These are phyloP conservation scores for Xerocomus spinulosus DNA, from an alignment of 768 basidiomycete genomes.

Conservation along the genomic window DNA sequence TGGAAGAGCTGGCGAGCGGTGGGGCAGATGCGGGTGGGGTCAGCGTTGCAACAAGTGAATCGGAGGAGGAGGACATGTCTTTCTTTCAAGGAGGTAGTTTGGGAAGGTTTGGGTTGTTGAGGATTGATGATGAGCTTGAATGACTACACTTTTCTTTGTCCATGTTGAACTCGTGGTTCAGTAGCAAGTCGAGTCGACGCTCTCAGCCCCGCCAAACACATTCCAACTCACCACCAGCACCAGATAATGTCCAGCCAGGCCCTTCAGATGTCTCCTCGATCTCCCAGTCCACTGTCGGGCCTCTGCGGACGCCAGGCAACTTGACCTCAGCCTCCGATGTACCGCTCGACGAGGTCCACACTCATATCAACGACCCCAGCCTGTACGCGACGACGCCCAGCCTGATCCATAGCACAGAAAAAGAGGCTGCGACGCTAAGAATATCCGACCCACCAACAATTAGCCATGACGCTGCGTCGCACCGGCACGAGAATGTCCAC, in stretches of 20 bases:
- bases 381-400: conserved; percentile 17
- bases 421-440: conserved; percentile 5
- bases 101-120: conserved; percentile 31
- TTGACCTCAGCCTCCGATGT: conserved; percentile 17
- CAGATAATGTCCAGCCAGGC: not conserved
- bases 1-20: too few relatives aligned
- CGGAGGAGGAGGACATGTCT: conserved; percentile 14
- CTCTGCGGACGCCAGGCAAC: conserved; percentile 5
- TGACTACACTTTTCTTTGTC: conserved; percentile 4
- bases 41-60: conserved; percentile 10
- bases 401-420: conserved; percentile 13
- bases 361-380: conserved; percentile 26
- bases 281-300: conserved; percentile 18
- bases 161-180: conserved; percentile 31
- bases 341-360: conserved; percentile 21
- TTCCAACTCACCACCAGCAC: not conserved
- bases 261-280: conserved; percentile 13
- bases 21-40: too few relatives aligned
- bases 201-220: conserved; percentile 8
- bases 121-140: conserved; percentile 21
- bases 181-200: conserved; percentile 27
- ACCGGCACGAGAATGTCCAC: conserved; percentile 2
- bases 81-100: conserved; percentile 3
- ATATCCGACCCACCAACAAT: conserved; percentile 9
- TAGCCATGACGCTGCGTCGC: conserved; percentile 4